These are phyloP conservation scores for Bruguiera sexangula DNA, from an alignment of 345 rosid genomes.

Conservation along the genomic window DNA sequence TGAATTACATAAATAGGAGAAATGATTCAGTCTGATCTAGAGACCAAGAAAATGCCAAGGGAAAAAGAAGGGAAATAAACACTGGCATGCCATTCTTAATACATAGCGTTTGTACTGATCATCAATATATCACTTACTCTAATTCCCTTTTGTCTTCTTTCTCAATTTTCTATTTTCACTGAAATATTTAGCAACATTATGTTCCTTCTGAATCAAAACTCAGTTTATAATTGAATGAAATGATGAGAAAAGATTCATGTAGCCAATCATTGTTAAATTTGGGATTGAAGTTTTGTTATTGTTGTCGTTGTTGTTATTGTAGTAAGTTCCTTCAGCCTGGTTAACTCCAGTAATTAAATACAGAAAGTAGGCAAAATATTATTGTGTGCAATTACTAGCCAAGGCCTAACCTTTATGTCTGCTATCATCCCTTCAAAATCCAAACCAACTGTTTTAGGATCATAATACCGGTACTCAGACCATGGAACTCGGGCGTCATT, in stretches of 20 bases:
- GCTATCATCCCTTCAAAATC: slow-evolving; percentile 97
- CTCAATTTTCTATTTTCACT: too few relatives aligned
- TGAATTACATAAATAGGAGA: slow-evolving; percentile 2
- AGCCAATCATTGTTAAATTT: too few relatives aligned
- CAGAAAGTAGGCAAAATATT: not conserved
- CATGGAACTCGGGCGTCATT: slow-evolving; percentile 95
- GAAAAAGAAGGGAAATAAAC: not conserved
- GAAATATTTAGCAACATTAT: too few relatives aligned
- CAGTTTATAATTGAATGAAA: too few relatives aligned
- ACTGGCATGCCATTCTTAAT: too few relatives aligned
- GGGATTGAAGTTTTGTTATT: too few relatives aligned
- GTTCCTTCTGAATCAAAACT: too few relatives aligned
- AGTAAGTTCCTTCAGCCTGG: not conserved
- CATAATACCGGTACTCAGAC: slow-evolving; percentile 95
- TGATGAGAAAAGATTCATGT: too few relatives aligned
- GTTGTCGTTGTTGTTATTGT: not conserved
- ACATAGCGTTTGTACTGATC: too few relatives aligned
- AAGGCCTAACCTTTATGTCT: slow-evolving; percentile 67
- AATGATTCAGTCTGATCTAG: not conserved
- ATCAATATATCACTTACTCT: too few relatives aligned
- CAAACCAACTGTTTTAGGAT: slow-evolving; percentile 95
- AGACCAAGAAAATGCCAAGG: not conserved
- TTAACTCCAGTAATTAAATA: not conserved
- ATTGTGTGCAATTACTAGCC: not conserved
- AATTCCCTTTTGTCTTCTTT: too few relatives aligned